Evolutionary conservation across 2,329 filamentous ascomycete species (phyloP), one percentile per base, ranked within the genome.

Genomic region (Colletotrichum sp.): DNA sequence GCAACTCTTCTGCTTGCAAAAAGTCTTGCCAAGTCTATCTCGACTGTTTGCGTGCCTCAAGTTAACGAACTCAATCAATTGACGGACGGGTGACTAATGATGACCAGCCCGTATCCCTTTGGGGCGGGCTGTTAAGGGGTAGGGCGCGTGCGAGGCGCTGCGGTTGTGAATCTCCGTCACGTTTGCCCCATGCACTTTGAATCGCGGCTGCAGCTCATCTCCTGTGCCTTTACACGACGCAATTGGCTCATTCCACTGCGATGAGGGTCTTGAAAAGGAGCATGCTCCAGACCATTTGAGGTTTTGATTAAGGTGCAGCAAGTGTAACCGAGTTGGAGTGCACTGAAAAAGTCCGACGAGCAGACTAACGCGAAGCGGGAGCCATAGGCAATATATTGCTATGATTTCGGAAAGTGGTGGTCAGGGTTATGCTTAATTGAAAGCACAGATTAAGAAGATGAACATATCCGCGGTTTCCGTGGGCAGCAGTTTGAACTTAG

Each of bases 361-460:
- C 26, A 55, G n/a, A 26, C 22, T 32, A 34, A 52, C 28, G 22
- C 44, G 13, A 52, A 55, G 39, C 18, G 36, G 39, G n/a, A 68
- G 28, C 28, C 44, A 12, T 16, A 57, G 48, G 5, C 26, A 55
- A 26, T 69, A 55, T 22, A 7, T 52, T 52, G 44, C n/a, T 52
- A 13, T 22, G 44, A 55, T 36, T 36, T 73, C 39, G 71, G 44
- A 8, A 55, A 64, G n/a, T 30, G 12, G 32, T 24, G 30, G 22
- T n/a, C n/a, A 52, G 18, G 26, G 30, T 69, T 64, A 73, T 73
- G 71, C 71, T 73, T 73, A 69, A 52, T 55, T 63, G 26, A 28
- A 72, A 72, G 39, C 22, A 59, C 62, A 48, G 18, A 36, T 36
- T 66, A 28, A 34, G 59, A 52, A 52, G n/a, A 52, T 52, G 13